Conservation (phyloP, 163 green algal species). For the Scenedesmus sp. region DNA sequence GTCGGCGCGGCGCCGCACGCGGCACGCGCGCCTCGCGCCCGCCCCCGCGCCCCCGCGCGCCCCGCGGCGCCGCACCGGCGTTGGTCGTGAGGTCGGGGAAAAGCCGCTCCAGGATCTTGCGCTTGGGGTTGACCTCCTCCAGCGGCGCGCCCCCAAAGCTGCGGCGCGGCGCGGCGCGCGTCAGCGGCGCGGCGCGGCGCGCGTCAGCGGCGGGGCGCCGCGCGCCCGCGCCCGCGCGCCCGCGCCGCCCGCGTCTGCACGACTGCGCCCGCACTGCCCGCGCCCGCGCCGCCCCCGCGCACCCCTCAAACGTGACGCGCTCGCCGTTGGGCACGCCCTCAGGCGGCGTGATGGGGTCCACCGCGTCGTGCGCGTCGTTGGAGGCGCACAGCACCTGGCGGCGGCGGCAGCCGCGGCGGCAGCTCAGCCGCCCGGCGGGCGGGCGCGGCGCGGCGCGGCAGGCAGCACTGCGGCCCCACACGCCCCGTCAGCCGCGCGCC, state of each 20-base stretch:
- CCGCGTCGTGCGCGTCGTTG: slow-evolving; percentile 75
- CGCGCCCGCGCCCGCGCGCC: too few species aligned
- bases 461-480: neutral
- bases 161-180: neutral
- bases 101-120: slow-evolving; percentile 94
- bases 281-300: too few species aligned
- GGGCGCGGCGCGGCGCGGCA: neutral
- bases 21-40: neutral
- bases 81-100: slow-evolving; percentile 74
- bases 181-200: too few species aligned
- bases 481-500: neutral
- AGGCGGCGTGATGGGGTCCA: slow-evolving; percentile 85
- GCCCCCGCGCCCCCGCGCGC: too few species aligned
- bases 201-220: too few species aligned
- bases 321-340: slow-evolving; percentile 82
- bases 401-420: neutral
- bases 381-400: slow-evolving; percentile 87
- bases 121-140: slow-evolving; percentile 93
- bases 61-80: slow-evolving; percentile 49
- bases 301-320: slow-evolving; percentile 83
- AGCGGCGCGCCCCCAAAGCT: slow-evolving; percentile 67
- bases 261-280: too few species aligned
- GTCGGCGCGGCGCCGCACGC: neutral
- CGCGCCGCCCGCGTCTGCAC: too few species aligned
- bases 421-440: neutral